phyloP scores from a whole-genome alignment of 2,329 filamentous ascomycete genomes.

The Zymoseptoria ardabiliae region DNA sequence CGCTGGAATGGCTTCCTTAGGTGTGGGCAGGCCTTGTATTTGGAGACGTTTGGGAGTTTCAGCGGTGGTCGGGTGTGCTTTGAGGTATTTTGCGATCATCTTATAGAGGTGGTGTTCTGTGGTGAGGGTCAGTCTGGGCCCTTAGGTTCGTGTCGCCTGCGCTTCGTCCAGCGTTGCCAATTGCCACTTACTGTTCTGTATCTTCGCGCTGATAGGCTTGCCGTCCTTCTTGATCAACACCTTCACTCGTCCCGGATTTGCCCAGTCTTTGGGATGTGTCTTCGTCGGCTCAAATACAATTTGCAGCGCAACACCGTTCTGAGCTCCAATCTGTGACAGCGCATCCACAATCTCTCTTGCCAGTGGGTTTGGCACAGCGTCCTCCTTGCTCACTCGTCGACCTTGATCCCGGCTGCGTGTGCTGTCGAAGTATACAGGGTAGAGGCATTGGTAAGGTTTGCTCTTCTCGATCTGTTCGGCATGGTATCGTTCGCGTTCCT shows the following conservation, averaged over 20 bases:
- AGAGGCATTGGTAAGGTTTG: constrained; percentile 79
- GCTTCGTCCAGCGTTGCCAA: too few species aligned
- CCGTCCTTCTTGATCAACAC: constrained; percentile 63
- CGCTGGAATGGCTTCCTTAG: constrained; percentile 47
- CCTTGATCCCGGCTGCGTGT: constrained; percentile 68
- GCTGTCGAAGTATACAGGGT: constrained; percentile 91
- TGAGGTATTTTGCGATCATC: constrained; percentile 69
- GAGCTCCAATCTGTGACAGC: constrained; percentile 54
- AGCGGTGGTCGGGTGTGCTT: constrained; percentile 68
- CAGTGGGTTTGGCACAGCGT: constrained; percentile 77
- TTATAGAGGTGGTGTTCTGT: constrained; percentile 82
- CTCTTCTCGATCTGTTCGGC: constrained; percentile 49
- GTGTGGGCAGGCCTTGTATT: constrained; percentile 68
- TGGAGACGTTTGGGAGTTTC: constrained; percentile 62
- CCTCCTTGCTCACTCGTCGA: constrained; percentile 62
- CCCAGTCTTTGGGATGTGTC: constrained; percentile 93
- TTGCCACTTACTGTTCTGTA: constrained; percentile 56
- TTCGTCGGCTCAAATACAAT: constrained; percentile 86
- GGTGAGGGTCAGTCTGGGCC: constrained; percentile 2
- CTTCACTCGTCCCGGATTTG: constrained; percentile 84
- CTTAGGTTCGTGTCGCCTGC: neutral
- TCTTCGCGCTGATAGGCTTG: constrained; percentile 39
- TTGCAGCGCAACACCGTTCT: constrained; percentile 43
- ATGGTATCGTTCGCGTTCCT: constrained; percentile 26
- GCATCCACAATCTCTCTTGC: constrained; percentile 84